These are phyloP conservation scores for Xylaria venustula DNA, from an alignment of 495 filamentous ascomycete species.

Conservation along the genomic window DNA sequence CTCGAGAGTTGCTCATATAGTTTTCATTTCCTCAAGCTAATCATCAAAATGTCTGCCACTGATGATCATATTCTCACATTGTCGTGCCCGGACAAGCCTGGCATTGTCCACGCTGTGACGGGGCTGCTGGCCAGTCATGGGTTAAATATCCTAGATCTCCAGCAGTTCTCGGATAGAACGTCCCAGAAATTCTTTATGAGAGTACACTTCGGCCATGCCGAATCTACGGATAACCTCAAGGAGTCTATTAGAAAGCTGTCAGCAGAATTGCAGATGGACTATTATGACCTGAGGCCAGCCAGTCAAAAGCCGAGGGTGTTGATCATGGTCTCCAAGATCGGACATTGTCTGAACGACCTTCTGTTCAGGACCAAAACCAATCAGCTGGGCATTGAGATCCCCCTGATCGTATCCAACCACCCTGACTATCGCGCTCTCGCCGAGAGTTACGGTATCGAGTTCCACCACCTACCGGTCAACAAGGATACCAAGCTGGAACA, in stretches of 20 bases:
- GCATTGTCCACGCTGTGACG: slow-evolving; percentile 75
- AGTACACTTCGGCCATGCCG: slow-evolving; percentile 62
- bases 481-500: slow-evolving; percentile 67
- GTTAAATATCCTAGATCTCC: slow-evolving; percentile 72
- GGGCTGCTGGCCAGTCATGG: slow-evolving; percentile 63
- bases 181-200: slow-evolving; percentile 76
- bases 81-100: slow-evolving; percentile 71
- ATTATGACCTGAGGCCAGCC: slow-evolving; percentile 60
- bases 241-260: slow-evolving; percentile 56
- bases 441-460: slow-evolving; percentile 67
- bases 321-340: slow-evolving; percentile 82
- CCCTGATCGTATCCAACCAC: slow-evolving; percentile 71
- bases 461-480: slow-evolving; percentile 70
- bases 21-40: slow-evolving; percentile 13
- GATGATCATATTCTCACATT: slow-evolving; percentile 69
- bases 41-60: slow-evolving; percentile 23
- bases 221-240: slow-evolving; percentile 43
- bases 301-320: slow-evolving; percentile 64
- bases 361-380: slow-evolving; percentile 66
- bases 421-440: slow-evolving; percentile 66
- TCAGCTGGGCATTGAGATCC: slow-evolving; percentile 66
- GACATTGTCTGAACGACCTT: slow-evolving; percentile 78
- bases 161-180: slow-evolving; percentile 67
- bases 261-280: slow-evolving; percentile 53
- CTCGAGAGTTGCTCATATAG: slow-evolving; percentile 8